Evolutionary conservation across 257 asterid genomes (phyloP), one percentile per base, ranked within the genome.

Genomic region (Thymus mandschuricus): DNA sequence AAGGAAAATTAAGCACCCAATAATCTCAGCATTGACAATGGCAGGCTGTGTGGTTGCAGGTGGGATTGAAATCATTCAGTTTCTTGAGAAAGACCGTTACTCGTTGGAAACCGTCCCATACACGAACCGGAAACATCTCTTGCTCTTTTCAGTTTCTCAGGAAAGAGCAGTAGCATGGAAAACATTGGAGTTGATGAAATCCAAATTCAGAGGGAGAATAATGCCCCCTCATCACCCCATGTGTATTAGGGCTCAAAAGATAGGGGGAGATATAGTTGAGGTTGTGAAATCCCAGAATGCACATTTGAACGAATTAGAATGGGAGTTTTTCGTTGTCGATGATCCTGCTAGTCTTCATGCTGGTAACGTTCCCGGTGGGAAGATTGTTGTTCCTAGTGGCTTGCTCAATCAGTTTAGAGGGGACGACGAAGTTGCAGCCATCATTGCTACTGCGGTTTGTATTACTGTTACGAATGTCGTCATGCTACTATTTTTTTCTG

Each of bases 371-470:
- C 98, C 99, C 68, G 97, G 99, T 71, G 98, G 99, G 27, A 95
- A 95, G 89, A 95, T 95, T 81, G 96, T 95, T 29, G 99, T 95
- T 50, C 89, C 89, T 72, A 88, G 97, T 0, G 98, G 97, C 34
- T 80, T 95, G 88, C 91, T 92, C n/a, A 69, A 87, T 34, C 95
- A 87, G 83, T 95, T 95, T 58, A 82, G 58, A 68, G 82, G 96
- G 0, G 96, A 95, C 79, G 79, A 92, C 52, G 99, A 95, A 80
- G 71, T 95, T 66, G 98, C 99, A 30, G 89, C 99, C 10, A 66
- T 92, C 44, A 72, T 95, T 73, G 96, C 88, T 49, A 98, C 88
- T 64, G 98, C 92, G 98, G 97, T 91, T 71, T 38, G 28, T 59
- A 3, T 31, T 38, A 38, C 8, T 21, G 54, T 12, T 64, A 12